A percentile compares a stretch with the other conserved stretches of the same genome.
Conservation (phyloP, 192 early-diverging fungal species). For the Backusella sp. region DNA sequence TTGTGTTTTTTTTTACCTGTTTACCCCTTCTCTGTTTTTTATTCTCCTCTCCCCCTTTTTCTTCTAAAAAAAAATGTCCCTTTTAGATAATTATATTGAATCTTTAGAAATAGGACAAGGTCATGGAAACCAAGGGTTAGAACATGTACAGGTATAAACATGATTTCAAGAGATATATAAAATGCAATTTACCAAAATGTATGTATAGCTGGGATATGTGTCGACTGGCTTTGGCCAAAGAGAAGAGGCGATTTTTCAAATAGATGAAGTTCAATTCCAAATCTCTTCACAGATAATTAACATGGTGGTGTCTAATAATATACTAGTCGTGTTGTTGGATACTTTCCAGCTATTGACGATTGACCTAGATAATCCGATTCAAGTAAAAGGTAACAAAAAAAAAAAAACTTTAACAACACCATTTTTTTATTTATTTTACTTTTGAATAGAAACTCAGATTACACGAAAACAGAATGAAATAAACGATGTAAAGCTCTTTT, state of each 20-base stretch:
- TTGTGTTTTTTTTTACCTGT: not conserved
- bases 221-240: constrained; percentile 48
- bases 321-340: constrained; percentile 81
- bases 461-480: constrained; percentile 55
- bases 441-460: constrained; percentile 67
- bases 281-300: constrained; percentile 74
- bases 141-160: constrained; percentile 24
- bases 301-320: constrained; percentile 81
- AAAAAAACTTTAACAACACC: not conserved
- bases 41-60: not conserved
- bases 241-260: constrained; percentile 66
- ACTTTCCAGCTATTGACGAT: constrained; percentile 78
- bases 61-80: constrained; percentile 32
- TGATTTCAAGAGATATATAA: not conserved
- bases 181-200: not conserved
- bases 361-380: constrained; percentile 80
- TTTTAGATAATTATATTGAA: constrained; percentile 47
- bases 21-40: not conserved
- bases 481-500: constrained; percentile 66
- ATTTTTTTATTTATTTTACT: not conserved
- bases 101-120: constrained; percentile 30
- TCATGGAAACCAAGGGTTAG: constrained; percentile 23
- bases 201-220: constrained; percentile 45
- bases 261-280: constrained; percentile 89
- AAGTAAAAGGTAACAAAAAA: constrained; percentile 61